phyloP scores from a whole-genome alignment of 805 yeast genomes.

The Dipodascus albidus region DNA sequence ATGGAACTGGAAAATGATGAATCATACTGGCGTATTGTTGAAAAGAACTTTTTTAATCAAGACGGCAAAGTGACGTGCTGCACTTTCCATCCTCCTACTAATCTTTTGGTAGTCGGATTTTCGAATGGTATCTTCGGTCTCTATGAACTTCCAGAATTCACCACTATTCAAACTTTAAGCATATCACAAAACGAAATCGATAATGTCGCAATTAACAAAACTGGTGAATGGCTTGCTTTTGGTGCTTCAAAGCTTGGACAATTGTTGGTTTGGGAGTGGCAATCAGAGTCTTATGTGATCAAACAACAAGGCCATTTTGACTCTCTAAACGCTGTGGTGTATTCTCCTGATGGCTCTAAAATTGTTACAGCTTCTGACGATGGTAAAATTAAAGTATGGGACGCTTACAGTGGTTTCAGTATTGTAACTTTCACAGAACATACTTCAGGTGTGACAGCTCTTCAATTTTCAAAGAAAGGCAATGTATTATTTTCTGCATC shows the following conservation, averaged over 20 bases:
- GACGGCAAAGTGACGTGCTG: conserved; percentile 69
- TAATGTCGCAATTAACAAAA: conserved; percentile 61
- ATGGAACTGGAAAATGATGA: conserved; percentile 15
- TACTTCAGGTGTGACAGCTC: conserved; percentile 75
- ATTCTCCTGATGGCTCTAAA: conserved; percentile 91
- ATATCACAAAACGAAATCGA: conserved; percentile 89
- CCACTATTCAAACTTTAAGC: conserved; percentile 70
- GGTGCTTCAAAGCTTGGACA: conserved; percentile 92
- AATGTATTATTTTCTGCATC: conserved; percentile 88
- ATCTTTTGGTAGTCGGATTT: conserved; percentile 79
- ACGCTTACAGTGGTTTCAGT: conserved; percentile 83
- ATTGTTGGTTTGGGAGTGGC: conserved; percentile 95
- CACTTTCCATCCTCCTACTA: conserved; percentile 64
- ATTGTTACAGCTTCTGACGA: conserved; percentile 93
- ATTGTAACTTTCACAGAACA: conserved; percentile 88
- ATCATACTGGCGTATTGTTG: conserved; percentile 64
- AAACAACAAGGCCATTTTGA: conserved; percentile 98
- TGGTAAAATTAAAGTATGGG: conserved; percentile 97
- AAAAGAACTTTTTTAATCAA: conserved; percentile 63
- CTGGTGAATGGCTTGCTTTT: conserved; percentile 96
- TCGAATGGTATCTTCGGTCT: conserved; percentile 81
- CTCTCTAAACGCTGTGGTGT: conserved; percentile 68
- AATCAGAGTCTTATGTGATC: conserved; percentile 86
- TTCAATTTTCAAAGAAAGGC: conserved; percentile 79
- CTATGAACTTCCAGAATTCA: conserved; percentile 76